phyloP scores from a whole-genome alignment of 1,139 yeast species.

The Meyerozyma sp. region DNA sequence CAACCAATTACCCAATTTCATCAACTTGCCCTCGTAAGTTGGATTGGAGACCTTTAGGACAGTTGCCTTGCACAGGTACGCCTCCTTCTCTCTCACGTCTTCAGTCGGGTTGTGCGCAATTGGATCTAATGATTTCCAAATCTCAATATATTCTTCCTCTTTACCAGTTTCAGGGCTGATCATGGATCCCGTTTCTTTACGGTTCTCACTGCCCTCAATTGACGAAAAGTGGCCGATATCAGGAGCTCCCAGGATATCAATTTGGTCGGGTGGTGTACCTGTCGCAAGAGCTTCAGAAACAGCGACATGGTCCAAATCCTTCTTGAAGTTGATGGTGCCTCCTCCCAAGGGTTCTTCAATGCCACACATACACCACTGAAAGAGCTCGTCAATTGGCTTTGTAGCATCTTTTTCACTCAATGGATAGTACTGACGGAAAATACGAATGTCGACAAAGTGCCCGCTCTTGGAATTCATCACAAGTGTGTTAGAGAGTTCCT shows the following conservation, averaged over 20 bases:
- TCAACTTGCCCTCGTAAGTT: slow-evolving; percentile 35
- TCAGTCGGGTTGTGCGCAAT: slow-evolving; percentile 20
- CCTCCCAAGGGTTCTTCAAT: slow-evolving; percentile 29
- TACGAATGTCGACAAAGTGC: slow-evolving; percentile 42
- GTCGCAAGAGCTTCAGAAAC: slow-evolving; percentile 18
- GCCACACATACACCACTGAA: slow-evolving; percentile 37
- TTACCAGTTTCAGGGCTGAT: slow-evolving; percentile 39
- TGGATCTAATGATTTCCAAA: slow-evolving; percentile 54
- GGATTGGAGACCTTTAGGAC: slow-evolving; percentile 7
- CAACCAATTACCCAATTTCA: slow-evolving; percentile 49
- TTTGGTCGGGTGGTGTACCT: slow-evolving; percentile 9
- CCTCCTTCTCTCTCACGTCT: slow-evolving; percentile 22
- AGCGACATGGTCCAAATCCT: slow-evolving; percentile 38
- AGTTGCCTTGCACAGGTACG: slow-evolving; percentile 6
- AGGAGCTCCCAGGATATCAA: slow-evolving; percentile 16
- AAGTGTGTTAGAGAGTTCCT: slow-evolving; percentile 47
- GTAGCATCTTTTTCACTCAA: slow-evolving; percentile 6
- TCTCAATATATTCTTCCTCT: slow-evolving; percentile 45
- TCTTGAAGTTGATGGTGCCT: slow-evolving; percentile 31
- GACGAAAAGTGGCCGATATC: slow-evolving; percentile 45
- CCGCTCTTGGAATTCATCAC: slow-evolving; percentile 43
- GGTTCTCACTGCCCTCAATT: slow-evolving; percentile 34
- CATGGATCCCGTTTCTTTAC: slow-evolving; percentile 54
- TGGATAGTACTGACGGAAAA: slow-evolving; percentile 21
- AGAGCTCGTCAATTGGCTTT: slow-evolving; percentile 20